Conservation (phyloP, 2,329 filamentous ascomycete genomes). For the Penicillium polonicum region DNA sequence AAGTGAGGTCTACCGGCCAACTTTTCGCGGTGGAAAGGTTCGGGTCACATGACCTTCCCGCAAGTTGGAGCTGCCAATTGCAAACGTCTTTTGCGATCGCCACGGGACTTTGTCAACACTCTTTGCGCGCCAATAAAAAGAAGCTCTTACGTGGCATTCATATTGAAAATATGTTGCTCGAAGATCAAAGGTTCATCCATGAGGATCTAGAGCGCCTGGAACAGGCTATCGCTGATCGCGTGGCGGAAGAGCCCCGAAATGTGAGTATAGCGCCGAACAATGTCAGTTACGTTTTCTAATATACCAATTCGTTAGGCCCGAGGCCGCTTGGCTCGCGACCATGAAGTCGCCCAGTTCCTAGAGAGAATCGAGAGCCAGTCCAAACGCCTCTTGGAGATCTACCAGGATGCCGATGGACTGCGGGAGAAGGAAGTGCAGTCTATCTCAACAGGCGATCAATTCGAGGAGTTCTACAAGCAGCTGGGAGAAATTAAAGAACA, state of each 20-base stretch:
- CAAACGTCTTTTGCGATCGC: constrained; percentile 11
- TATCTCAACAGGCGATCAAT: constrained; percentile 79
- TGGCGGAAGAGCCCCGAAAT: constrained; percentile 83
- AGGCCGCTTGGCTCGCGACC: constrained; percentile 84
- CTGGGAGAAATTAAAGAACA: constrained; percentile 78
- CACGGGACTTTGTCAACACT: constrained; percentile 3
- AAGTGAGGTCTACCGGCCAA: constrained; percentile 12
- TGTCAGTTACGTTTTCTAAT: constrained; percentile 19
- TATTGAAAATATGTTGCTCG: constrained; percentile 66
- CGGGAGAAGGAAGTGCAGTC: constrained; percentile 78
- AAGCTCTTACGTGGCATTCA: background rate
- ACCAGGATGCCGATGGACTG: constrained; percentile 72
- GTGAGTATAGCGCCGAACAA: constrained; percentile 51
- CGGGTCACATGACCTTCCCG: constrained; percentile 19
- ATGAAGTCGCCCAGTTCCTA: constrained; percentile 85
- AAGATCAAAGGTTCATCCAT: constrained; percentile 90
- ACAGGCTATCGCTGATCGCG: constrained; percentile 85
- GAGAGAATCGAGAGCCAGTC: constrained; percentile 86
- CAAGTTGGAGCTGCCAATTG: constrained; percentile 23
- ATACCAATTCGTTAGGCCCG: constrained; percentile 65
- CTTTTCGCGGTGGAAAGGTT: constrained; percentile 26
- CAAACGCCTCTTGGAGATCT: constrained; percentile 74
- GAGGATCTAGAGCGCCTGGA: constrained; percentile 96
- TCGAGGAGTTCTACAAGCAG: constrained; percentile 89
- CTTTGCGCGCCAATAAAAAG: background rate